Evolutionary conservation across 2,329 filamentous ascomycete species (phyloP), one percentile per base, ranked within the genome.

Genomic region (Aspergillus novoparasiticus): DNA sequence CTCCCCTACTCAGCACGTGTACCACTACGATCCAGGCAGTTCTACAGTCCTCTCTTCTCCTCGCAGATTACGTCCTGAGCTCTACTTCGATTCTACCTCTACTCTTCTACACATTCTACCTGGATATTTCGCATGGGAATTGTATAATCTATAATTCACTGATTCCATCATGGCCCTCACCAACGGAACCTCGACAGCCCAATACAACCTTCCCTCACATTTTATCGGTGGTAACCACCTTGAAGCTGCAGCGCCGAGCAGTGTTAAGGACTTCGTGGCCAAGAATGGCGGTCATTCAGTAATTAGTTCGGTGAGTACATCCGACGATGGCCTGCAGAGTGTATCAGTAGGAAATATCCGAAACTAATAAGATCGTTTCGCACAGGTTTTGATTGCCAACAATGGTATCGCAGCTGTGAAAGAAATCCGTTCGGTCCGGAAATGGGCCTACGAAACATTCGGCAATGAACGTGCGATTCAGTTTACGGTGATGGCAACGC

Each of bases 381-480:
- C 8, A 14, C 60, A 98, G 94, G 93, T 98, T 60, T 87, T 99
- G 69, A 99, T 99, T 81, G 95, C 95, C 79, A 99, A 99, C 86
- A 99, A 99, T 84, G 95, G 95, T 86, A 99, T 99, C 80, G 95
- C 95, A 58, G 95, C 95, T 77, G 95, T 99, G 80, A 99, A 99
- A 83, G 95, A 99, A 82, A 99, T 99, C 78, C 90, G 95, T 80
- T 98, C 94, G 64, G 94, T 99, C 76, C 91, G 95, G 81, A 99
- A 98, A 94, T 99, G 95, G 95, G 95, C 95, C 66, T 99, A 99
- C 89, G 95, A 99, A 83, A 96, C 92, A 9, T 99, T 99, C 78
- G 94, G 95, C 83, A 94, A 99, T 82, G 95, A 99, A 85, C 89
- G 91, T 76, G 95, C 94, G 73, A 97, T 99, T 77, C 94, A 98